A percentile compares a stretch with the other conserved stretches of the same genome.
These are phyloP conservation scores for Neopestalotiopsis sp. DNA, from an alignment of 2,329 filamentous ascomycete species.

Conservation along the genomic window DNA sequence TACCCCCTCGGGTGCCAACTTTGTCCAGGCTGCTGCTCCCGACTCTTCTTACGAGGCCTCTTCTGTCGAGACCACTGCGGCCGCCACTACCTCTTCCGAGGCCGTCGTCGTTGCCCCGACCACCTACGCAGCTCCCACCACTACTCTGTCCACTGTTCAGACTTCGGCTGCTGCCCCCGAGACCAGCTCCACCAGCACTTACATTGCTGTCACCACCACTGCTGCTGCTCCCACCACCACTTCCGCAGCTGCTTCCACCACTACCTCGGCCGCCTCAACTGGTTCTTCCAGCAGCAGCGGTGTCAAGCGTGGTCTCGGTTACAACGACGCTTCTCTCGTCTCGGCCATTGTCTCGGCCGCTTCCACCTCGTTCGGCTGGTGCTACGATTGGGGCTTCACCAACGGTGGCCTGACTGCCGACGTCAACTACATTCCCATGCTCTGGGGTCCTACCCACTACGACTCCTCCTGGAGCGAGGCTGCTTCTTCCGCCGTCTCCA, in stretches of 20 bases:
- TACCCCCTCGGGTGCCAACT: neutral
- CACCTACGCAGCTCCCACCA: constrained; percentile 24
- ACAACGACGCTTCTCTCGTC: constrained; percentile 37
- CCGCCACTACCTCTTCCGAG: constrained; percentile 21
- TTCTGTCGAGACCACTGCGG: constrained; percentile 19
- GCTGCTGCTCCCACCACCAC: neutral
- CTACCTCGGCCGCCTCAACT: constrained; percentile 19
- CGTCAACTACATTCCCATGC: constrained; percentile 70
- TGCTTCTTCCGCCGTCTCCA: constrained; percentile 56
- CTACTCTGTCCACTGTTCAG: constrained; percentile 31
- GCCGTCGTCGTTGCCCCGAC: constrained; percentile 22
- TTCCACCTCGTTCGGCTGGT: constrained; percentile 35
- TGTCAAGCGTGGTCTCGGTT: constrained; percentile 40
- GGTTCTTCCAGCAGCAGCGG: constrained; percentile 23
- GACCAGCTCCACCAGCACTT: constrained; percentile 14
- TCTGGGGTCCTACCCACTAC: constrained; percentile 61
- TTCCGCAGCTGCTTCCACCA: neutral
- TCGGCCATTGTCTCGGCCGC: constrained; percentile 26
- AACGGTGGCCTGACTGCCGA: constrained; percentile 41
- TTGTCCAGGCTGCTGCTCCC: constrained; percentile 6
- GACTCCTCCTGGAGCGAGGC: constrained; percentile 55
- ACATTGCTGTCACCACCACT: constrained; percentile 3
- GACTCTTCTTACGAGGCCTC: constrained; percentile 19
- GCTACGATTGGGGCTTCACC: constrained; percentile 39
- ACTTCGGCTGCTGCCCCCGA: constrained; percentile 19